Evolutionary conservation across 2,329 filamentous ascomycete genomes (phyloP), one percentile per base, ranked within the genome.

Genomic region (Scedosporium minutisporum): DNA sequence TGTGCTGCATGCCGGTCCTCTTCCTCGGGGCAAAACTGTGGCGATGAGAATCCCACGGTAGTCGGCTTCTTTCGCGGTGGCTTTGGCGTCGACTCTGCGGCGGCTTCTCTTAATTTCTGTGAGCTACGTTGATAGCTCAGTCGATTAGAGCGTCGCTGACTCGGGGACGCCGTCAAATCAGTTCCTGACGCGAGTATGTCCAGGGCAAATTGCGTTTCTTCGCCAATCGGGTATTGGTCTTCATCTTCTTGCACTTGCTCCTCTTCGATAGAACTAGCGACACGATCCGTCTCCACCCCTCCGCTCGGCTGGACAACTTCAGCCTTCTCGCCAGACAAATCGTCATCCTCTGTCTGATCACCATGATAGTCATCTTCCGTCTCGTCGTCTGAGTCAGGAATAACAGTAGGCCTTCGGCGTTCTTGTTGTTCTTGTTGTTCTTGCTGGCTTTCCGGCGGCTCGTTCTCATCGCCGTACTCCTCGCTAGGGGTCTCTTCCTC

Each of bases 351-450:
- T 4, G 23, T n/a, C 10, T 53, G 10, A 25, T 23, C 48, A 5
- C n/a, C n/a, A 57, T 57, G 68, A 60, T 69, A 70, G 16, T 69
- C 68, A 1, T 69, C 67, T 1, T 72, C 72, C 6, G 71, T 67
- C 6, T 79, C 78, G 10, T 77, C 78, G 44, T 82, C 80, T 1
- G 80, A 81, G 64, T 83, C 80, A 0, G 80, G 78, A 33, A 83
- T 81, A 63, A 81, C 78, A 61, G 57, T 3, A 41, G 9, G 27
- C 61, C 18, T 18, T 38, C 6, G 33, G 27, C 57, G 14, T 10
- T 25, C 21, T 10, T 18, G 53, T 10, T 33, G 29, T 33, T 33
- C 29, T 33, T 33, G 29, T 33, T 57, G 12, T 12, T 58, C 57
- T 58, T 53, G 48, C 23, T 18, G 21, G 23, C n/a, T 18, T 53